Base-by-base conservation (phyloP, 1,284 basidiomycete species). In the Kalmanozyma brasiliensis region DNA sequence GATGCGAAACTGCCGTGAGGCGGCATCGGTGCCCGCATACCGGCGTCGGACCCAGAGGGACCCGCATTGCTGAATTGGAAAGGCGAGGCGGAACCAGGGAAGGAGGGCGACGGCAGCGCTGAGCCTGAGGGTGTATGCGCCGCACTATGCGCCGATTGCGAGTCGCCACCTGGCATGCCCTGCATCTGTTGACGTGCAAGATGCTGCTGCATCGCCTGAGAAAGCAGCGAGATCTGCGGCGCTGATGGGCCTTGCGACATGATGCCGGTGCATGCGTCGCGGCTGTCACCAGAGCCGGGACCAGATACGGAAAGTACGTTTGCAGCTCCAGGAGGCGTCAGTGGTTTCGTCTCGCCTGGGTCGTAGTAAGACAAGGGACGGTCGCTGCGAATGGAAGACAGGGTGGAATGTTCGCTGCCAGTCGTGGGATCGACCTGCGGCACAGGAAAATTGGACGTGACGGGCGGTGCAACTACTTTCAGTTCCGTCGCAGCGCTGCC, bases 131-230 rank as follows among this genome's bases (percentile, higher is more conserved):
- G 60, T 6, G 66, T 63, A 7, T 59, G 62, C 22, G 51, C 49
- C 35, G 36, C 47, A 34, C 55, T 65, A 20, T 47, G 26, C 14
- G 17, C 14, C 9, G 52, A 17, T 5, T n/a, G 22, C 5, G 53
- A 56, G 16, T 58, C 52, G 38, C 24, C 42, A 41, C 17, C 37
- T 6, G 30, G 17, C 23, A 47, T 48, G 37, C 29, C 26, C 5
- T 62, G 53, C 43, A 55, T 61, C 47, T 71, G 68, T 32, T 71
- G 68, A 19, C 62, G 62, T 20, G 68, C 53, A 2, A 71, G 49
- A 52, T 71, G 68, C 30, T 71, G 68, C 55, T 65, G 62, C 68
- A 71, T 71, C 13, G 68, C 68, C 30, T 71, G 68, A 5, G 68
- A 71, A 8, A 71, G 63, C 46, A 71, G 49, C 53, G 68, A 71